Percentiles rank a stretch among this genome's conserved stretches.
phyloP scores from a whole-genome alignment of 306 rosid genomes.

The Inga oerstediana region DNA sequence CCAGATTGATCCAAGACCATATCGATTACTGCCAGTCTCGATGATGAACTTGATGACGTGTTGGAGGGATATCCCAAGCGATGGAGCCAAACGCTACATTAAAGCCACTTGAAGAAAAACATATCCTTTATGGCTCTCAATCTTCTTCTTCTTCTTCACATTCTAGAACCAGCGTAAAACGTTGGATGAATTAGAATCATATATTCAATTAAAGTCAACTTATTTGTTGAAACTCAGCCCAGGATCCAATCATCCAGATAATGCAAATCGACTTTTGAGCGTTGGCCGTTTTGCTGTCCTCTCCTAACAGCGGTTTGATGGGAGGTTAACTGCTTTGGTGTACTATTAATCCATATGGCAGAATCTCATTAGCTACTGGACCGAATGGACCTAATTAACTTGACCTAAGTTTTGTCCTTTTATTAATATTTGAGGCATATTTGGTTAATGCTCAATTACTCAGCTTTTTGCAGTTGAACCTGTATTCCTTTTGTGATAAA shows the following conservation, averaged over 20 bases:
- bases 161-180: slow-evolving; percentile 53
- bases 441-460: not conserved
- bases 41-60: slow-evolving; percentile 73
- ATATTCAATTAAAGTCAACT: too few relatives aligned
- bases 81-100: slow-evolving; percentile 31
- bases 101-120: slow-evolving; percentile 39
- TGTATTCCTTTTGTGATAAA: not conserved
- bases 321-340: too few relatives aligned
- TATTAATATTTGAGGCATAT: not conserved
- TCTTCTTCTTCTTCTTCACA: slow-evolving; percentile 47
- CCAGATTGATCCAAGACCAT: slow-evolving; percentile 35
- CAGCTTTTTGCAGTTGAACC: not conserved
- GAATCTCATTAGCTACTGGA: too few relatives aligned
- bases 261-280: too few relatives aligned
- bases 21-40: slow-evolving; percentile 46
- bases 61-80: slow-evolving; percentile 58
- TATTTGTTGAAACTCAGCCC: slow-evolving; percentile 39
- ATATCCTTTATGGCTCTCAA: slow-evolving; percentile 21
- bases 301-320: too few relatives aligned
- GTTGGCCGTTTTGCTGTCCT: too few relatives aligned
- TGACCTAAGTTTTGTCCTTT: too few relatives aligned
- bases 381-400: too few relatives aligned
- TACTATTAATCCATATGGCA: too few relatives aligned
- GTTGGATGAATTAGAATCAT: slow-evolving; percentile 68
- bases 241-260: slow-evolving; percentile 53